Conservation (phyloP, 768 basidiomycete species). For the Pleurotus platypus region DNA sequence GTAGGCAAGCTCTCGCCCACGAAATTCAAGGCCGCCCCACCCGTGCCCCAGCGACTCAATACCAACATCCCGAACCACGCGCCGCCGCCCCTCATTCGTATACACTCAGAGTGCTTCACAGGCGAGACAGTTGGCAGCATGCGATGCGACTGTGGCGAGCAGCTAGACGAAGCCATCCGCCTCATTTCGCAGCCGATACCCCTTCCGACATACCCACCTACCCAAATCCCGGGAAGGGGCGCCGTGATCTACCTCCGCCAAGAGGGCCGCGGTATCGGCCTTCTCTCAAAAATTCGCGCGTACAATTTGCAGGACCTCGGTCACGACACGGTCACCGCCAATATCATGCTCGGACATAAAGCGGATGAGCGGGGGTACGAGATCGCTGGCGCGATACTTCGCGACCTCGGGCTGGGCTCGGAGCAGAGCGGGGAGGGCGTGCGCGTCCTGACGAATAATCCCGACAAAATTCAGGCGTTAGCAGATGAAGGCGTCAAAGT, state of each 20-base stretch:
- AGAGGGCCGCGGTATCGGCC: constrained; percentile 95
- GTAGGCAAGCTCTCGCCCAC: constrained; percentile 73
- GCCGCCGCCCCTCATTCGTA: constrained; percentile 83
- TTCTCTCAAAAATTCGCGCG: constrained; percentile 92
- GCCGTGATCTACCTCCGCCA: constrained; percentile 95
- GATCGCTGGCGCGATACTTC: constrained; percentile 84
- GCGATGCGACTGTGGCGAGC: constrained; percentile 99
- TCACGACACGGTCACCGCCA: constrained; percentile 98
- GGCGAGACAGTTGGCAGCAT: constrained; percentile 97
- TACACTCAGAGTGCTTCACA: constrained; percentile 98
- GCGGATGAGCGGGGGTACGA: constrained; percentile 95
- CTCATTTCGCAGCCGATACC: constrained; percentile 74
- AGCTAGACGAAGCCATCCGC: constrained; percentile 95
- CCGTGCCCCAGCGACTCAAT: constrained; percentile 20
- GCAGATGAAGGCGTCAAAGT: constrained; percentile 80
- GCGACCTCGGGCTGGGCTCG: constrained; percentile 76
- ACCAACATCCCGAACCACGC: constrained; percentile 26
- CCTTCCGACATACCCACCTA: constrained; percentile 31
- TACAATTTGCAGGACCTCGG: constrained; percentile 98
- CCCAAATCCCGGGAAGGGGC: constrained; percentile 76
- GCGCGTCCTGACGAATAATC: constrained; percentile 94
- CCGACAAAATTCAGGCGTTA: constrained; percentile 90
- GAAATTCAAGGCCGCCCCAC: constrained; percentile 41
- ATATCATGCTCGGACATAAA: constrained; percentile 89
- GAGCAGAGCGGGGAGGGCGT: constrained; percentile 31